Base-by-base conservation (phyloP, 257 asterid species). In the Ajuga chamaepitys region DNA sequence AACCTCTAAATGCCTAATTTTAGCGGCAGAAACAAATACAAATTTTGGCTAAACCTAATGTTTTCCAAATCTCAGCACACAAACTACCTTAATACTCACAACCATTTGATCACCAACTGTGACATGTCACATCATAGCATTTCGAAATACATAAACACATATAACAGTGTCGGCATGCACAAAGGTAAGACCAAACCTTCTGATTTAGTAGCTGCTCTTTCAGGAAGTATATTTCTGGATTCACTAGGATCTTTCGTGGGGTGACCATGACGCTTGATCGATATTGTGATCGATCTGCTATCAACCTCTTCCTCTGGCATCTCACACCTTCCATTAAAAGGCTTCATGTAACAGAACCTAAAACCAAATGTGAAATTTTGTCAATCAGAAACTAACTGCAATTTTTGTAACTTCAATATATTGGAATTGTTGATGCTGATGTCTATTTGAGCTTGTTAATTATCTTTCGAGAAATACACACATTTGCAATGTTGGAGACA, bases 341-440 rank as follows among this genome's bases (percentile, higher is more conserved):
- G 96, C 69, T 69, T 72, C 95, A 86, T 81, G 75, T 74, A 85
- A 72, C 96, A 89, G 78, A 84, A 89, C 95, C 96, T 86, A 57
- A 51, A 76, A 28, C 62, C 55, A 70, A 60, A 55, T 34, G 59
- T 35, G n/a, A 45, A 65, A 65, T 14, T 51, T 14, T 16, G 17
- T 16, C n/a, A 55, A 42, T 24, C 54, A 70, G 37, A 51, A 46
- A 63, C 9, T 13, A 50, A 17, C 40, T 17, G 28, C 13, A 34
- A 35, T 17, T 30, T 16, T 11, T 14, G 45, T 35, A n/a, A 64
- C 60, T 34, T 50, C 45, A 25, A 34, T 54, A 59, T 24, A 58
- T 37, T 28, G 42, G 16, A 46, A 48, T 4, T 26, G 17, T 34
- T 56, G 30, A 18, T 26, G 20, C 52, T 40, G 20, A n/a, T 37